phyloP scores from a whole-genome alignment of 2,329 filamentous ascomycete genomes.

The Penicillium sp. region DNA sequence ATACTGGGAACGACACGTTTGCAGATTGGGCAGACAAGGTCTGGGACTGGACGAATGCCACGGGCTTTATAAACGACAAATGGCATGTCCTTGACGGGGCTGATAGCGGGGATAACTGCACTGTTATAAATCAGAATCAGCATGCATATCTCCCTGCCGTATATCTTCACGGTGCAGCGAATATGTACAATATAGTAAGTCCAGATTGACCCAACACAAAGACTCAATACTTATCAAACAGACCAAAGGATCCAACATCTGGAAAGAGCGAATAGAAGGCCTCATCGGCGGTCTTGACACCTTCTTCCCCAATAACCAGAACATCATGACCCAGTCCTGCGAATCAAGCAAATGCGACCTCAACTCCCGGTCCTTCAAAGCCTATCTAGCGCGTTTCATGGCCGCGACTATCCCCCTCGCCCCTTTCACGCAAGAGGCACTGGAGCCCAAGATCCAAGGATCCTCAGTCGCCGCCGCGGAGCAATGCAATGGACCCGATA shows the following conservation, averaged over 20 bases:
- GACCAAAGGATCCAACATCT: conserved; percentile 40
- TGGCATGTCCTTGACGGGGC: conserved; percentile 57
- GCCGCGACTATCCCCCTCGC: conserved; percentile 57
- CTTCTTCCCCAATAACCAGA: conserved; percentile 49
- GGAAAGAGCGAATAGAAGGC: conserved; percentile 51
- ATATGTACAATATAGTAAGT: conserved; percentile 55
- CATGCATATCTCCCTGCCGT: conserved; percentile 59
- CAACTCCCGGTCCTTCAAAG: conserved; percentile 65
- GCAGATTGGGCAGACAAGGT: conserved; percentile 66
- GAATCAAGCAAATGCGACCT: conserved; percentile 58
- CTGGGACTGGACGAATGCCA: conserved; percentile 54
- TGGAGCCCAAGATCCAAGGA: conserved; percentile 53
- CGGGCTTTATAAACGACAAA: conserved; percentile 49
- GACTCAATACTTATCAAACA: neutral
- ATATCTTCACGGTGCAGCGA: conserved; percentile 54
- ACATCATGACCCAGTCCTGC: conserved; percentile 61
- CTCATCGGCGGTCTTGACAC: conserved; percentile 56
- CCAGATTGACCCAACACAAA: conserved; percentile 30
- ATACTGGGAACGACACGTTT: conserved; percentile 16
- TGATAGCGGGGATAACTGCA: conserved; percentile 52
- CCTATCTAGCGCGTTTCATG: conserved; percentile 61
- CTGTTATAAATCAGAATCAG: conserved; percentile 49
- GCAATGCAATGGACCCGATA: conserved; percentile 27
- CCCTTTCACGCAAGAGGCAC: conserved; percentile 52
- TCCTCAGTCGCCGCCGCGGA: conserved; percentile 38